Evolutionary conservation across 2,329 filamentous ascomycete species (phyloP).

Genomic region (Microcyclospora pomicola): DNA sequence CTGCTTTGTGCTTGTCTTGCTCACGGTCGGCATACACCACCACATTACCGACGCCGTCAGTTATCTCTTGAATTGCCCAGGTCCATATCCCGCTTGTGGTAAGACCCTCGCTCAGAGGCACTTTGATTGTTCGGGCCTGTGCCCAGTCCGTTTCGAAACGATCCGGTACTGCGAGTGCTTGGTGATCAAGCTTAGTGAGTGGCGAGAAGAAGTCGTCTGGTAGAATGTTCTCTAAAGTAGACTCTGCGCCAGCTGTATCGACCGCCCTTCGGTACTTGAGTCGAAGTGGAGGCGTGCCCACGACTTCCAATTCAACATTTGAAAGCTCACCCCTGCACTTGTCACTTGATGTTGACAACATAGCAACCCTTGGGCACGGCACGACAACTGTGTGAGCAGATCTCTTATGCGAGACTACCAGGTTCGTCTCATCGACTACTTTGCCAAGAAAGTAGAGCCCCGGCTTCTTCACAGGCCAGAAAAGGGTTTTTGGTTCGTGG

Average conservation of each 20-base stretch:
- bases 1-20: slow-evolving; percentile 39
- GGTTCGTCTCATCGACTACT: slow-evolving; percentile 83
- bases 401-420: slow-evolving; percentile 43
- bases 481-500: slow-evolving; percentile 36
- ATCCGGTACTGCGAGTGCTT: slow-evolving; percentile 41
- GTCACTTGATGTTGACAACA: slow-evolving; percentile 50
- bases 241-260: slow-evolving; percentile 69
- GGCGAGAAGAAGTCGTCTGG: slow-evolving; percentile 76
- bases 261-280: slow-evolving; percentile 84
- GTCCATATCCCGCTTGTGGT: slow-evolving; percentile 66
- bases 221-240: slow-evolving; percentile 86
- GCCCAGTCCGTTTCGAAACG: slow-evolving; percentile 70
- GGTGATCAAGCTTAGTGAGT: slow-evolving; percentile 45
- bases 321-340: slow-evolving; percentile 83
- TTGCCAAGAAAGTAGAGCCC: slow-evolving; percentile 75
- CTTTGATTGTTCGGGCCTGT: slow-evolving; percentile 55
- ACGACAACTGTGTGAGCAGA: slow-evolving; percentile 83
- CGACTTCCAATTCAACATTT: slow-evolving; percentile 66
- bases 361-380: slow-evolving; percentile 64
- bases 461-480: slow-evolving; percentile 66
- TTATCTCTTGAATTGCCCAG: slow-evolving; percentile 82
- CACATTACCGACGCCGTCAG: slow-evolving; percentile 78
- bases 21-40: slow-evolving; percentile 61
- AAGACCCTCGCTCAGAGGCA: slow-evolving; percentile 84
- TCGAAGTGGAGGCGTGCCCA: slow-evolving; percentile 79